These are phyloP conservation scores for Leonotis leonurus DNA, from an alignment of 257 asterid species.

Conservation along the genomic window DNA sequence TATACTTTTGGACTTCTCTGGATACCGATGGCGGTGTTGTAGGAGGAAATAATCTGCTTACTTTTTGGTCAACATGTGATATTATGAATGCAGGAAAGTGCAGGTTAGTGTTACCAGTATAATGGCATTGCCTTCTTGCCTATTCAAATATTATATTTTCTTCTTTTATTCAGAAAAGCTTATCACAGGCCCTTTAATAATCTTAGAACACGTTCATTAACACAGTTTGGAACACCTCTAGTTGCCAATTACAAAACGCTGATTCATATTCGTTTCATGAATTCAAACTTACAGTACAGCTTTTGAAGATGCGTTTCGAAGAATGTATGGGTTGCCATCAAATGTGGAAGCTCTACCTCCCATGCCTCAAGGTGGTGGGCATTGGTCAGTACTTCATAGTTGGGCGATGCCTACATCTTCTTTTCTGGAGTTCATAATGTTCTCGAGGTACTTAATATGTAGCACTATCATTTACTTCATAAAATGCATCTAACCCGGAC, in stretches of 20 bases:
- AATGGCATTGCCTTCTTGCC: background rate
- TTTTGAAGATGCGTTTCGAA: conserved; percentile 75
- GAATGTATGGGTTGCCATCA: conserved; percentile 81
- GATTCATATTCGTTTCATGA: conserved; percentile 1
- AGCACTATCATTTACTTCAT: conserved; percentile 1
- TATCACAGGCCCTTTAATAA: too few relatives aligned
- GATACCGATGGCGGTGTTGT: conserved; percentile 61
- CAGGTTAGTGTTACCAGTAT: conserved; percentile 50
- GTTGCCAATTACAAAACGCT: conserved; percentile 3
- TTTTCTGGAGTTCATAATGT: conserved; percentile 87
- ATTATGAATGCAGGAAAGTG: conserved; percentile 91
- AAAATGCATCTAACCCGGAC: background rate
- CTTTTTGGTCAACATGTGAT: conserved; percentile 98
- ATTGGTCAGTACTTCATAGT: conserved; percentile 82
- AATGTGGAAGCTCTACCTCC: conserved; percentile 88
- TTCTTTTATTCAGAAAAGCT: background rate
- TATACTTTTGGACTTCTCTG: conserved; percentile 77
- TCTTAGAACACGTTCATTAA: background rate
- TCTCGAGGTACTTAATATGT: conserved; percentile 57
- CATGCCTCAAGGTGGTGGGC: conserved; percentile 96
- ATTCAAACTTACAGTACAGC: conserved; percentile 46
- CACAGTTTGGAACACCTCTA: conserved; percentile 1
- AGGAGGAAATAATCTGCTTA: conserved; percentile 58
- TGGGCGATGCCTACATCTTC: conserved; percentile 99
- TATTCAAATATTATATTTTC: background rate